Percentiles rank a stretch among this genome's conserved stretches.
phyloP scores from a whole-genome alignment of 345 rosid genomes.

The Psidium friedrichsthalianum region DNA sequence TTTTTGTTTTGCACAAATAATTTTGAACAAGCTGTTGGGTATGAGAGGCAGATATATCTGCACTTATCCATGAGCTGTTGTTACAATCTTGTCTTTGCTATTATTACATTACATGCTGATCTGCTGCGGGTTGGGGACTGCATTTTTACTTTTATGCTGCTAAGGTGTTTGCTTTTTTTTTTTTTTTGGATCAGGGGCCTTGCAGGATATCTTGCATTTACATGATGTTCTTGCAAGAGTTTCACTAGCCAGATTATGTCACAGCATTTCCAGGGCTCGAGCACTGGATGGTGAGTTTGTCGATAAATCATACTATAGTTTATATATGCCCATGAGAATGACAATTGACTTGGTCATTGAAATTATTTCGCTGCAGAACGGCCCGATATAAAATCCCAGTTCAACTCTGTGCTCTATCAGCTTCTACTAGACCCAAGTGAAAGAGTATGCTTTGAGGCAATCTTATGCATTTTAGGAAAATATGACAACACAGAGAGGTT shows the following conservation, averaged over 20 bases:
- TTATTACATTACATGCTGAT: background rate
- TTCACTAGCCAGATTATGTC: constrained; percentile 87
- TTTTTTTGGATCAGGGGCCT: constrained; percentile 60
- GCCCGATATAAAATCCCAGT: constrained; percentile 89
- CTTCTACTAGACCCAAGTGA: constrained; percentile 97
- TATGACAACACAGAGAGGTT: constrained; percentile 71
- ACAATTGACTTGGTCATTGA: constrained; percentile 4
- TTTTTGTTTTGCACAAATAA: background rate
- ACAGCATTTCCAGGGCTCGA: constrained; percentile 80
- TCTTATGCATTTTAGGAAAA: constrained; percentile 85
- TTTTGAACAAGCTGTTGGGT: background rate
- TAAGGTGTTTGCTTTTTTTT: constrained; percentile 4
- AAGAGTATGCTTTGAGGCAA: constrained; percentile 98
- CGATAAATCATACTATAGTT: constrained; percentile 1
- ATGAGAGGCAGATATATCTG: background rate
- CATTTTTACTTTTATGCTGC: background rate
- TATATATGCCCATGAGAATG: background rate
- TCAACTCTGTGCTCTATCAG: constrained; percentile 89
- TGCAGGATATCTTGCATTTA: constrained; percentile 98
- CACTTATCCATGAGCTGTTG: background rate
- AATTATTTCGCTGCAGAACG: constrained; percentile 46
- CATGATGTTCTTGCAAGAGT: constrained; percentile 99
- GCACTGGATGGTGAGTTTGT: constrained; percentile 75
- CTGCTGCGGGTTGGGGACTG: background rate
- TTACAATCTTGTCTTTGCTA: background rate